These are phyloP conservation scores for Penicillium hesseltinei DNA, from an alignment of 2,329 filamentous ascomycete genomes.

Conservation along the genomic window DNA sequence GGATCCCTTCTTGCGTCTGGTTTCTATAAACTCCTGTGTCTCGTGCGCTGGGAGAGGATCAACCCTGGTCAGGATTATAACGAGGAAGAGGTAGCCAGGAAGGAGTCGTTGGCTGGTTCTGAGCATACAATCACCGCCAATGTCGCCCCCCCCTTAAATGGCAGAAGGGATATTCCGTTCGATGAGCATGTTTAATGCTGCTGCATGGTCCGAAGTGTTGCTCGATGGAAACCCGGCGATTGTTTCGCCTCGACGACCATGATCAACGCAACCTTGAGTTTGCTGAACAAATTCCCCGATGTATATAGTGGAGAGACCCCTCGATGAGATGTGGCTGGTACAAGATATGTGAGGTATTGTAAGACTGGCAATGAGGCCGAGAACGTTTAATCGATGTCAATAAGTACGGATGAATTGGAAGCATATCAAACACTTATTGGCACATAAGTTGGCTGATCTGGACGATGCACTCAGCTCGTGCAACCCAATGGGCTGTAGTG, in stretches of 20 bases:
- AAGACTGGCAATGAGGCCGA: background rate
- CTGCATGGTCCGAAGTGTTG: background rate
- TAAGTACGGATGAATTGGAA: background rate
- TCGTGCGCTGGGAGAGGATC: slow-evolving; percentile 44
- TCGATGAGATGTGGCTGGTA: background rate
- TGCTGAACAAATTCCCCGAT: background rate
- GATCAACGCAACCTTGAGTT: background rate
- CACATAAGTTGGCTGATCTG: background rate
- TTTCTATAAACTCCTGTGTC: slow-evolving; percentile 51
- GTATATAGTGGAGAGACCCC: background rate
- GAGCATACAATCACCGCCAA: slow-evolving; percentile 16
- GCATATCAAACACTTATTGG: background rate
- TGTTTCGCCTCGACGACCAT: background rate
- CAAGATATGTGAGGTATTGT: background rate
- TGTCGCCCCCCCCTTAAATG: background rate
- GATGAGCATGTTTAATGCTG: slow-evolving; percentile 8
- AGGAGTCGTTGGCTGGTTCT: slow-evolving; percentile 14
- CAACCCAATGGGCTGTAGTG: background rate
- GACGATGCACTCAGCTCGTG: background rate
- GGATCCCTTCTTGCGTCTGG: slow-evolving; percentile 49
- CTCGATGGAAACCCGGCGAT: no score
- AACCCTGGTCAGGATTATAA: slow-evolving; percentile 58
- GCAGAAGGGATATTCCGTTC: background rate
- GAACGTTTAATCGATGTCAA: background rate
- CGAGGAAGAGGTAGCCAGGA: slow-evolving; percentile 28